Base-by-base conservation (phyloP, 2,329 filamentous ascomycete species). In the Apiospora koreana region DNA sequence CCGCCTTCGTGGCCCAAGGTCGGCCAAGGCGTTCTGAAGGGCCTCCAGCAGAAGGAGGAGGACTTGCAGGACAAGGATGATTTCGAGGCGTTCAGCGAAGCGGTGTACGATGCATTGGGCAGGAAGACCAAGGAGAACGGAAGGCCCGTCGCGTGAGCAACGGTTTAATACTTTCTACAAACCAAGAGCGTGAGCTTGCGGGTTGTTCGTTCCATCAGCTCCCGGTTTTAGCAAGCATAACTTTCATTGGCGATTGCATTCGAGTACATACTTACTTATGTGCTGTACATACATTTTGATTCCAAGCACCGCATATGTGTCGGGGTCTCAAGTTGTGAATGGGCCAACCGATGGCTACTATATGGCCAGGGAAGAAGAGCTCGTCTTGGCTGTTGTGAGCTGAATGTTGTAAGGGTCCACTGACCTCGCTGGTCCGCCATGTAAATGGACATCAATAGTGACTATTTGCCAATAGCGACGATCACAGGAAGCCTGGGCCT, bases 11-110 rank as follows among this genome's bases (percentile, higher is more conserved):
- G 79, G 79, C 79, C 80, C 0, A 76, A 76, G 66, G 71, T 77
- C 8, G 77, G 77, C 10, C 72, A 77, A 8, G 80, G 79, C 25
- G 76, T 76, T 25, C 75, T 80, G 18, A 74, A 71, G 10, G 76
- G 74, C 6, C 35, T 77, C 0, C 73, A 78, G 8, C 70, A 80
- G 64, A 74, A 79, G 21, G 74, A 77, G 67, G 75, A 76, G 1
- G 78, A 79, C 46, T 64, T 80, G 21, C 71, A 73, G 21, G 79
- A 79, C 35, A 73, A 77, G 3, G 75, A 79, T 35, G 80, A 82
- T 67, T 78, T 75, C 65, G 77, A 78, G 54, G 75, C 78, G 3
- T 82, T 82, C 70, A 82, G 80, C 65, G 76, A 80, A 62, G 75
- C 78, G 3, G 76, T 79, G 0, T 82, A 80, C 48, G 77, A 81